These are phyloP conservation scores for Aureobasidium sp. DNA, from an alignment of 2,329 filamentous ascomycete species.

Conservation along the genomic window DNA sequence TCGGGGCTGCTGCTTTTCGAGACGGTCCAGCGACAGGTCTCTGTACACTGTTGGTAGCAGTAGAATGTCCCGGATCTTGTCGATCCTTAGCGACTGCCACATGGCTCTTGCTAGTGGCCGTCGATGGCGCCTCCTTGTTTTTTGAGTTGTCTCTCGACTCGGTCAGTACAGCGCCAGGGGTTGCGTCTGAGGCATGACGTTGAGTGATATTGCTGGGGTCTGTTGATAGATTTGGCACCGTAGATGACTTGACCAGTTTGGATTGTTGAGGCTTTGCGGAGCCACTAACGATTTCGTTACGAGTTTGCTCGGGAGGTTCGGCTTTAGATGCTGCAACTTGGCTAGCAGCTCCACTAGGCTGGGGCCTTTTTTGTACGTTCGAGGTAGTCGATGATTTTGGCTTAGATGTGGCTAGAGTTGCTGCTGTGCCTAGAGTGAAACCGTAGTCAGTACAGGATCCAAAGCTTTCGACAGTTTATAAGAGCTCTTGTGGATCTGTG, in stretches of 20 bases:
- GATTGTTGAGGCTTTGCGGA: neutral
- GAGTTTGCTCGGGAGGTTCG: neutral
- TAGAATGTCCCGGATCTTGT: neutral
- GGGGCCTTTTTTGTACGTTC: neutral
- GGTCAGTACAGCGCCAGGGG: neutral
- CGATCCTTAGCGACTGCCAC: neutral
- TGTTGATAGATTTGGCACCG: neutral
- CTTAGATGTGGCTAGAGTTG: neutral
- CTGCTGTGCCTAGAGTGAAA: neutral
- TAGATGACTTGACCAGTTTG: neutral
- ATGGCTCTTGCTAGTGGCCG: neutral
- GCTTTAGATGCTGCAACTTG: neutral
- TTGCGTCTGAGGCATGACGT: neutral
- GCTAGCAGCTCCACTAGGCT: neutral
- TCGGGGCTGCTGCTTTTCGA: neutral
- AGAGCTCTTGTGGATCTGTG: neutral
- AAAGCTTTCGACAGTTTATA: neutral
- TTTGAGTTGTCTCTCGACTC: neutral
- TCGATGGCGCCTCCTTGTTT: neutral
- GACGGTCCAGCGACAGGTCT: neutral
- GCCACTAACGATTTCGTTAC: neutral
- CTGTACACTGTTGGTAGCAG: neutral
- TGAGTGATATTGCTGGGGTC: neutral
- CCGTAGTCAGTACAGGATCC: neutral
- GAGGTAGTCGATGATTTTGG: neutral